phyloP scores from a whole-genome alignment of 2,329 filamentous ascomycete species.

The Verticillium dahliae region DNA sequence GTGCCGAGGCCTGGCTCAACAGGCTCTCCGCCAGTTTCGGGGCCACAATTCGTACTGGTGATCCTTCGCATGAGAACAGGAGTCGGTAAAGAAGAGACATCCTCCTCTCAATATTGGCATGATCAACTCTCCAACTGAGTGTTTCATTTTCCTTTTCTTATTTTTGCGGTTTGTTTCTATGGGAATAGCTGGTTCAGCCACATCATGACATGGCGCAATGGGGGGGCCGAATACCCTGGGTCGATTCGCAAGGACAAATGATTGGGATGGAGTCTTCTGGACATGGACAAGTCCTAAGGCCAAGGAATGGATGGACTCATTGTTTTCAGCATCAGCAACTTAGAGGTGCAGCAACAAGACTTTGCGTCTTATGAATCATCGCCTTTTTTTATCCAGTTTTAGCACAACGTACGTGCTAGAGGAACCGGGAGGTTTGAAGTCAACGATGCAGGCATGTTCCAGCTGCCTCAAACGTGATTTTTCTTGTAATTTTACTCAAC shows the following conservation, averaged over 20 bases:
- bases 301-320: neutral
- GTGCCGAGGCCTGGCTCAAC: slow-evolving; percentile 29
- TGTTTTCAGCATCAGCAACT: neutral
- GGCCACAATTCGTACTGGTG: slow-evolving; percentile 4
- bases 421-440: too few species aligned
- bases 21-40: slow-evolving; percentile 24
- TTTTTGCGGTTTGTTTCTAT: neutral
- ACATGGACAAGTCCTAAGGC: neutral
- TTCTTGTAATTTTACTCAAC: too few species aligned
- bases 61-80: slow-evolving; percentile 7
- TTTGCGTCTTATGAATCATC: neutral
- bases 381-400: too few species aligned
- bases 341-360: neutral
- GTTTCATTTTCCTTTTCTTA: neutral
- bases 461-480: too few species aligned
- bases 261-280: neutral
- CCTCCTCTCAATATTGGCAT: neutral
- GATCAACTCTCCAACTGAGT: neutral
- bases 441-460: too few species aligned
- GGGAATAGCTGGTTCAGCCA: neutral
- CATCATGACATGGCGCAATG: neutral
- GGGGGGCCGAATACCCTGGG: neutral
- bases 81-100: slow-evolving; percentile 2
- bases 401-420: too few species aligned
- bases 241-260: neutral